Conservation (phyloP, 2,329 filamentous ascomycete species). For the Xylariaceae sp. region DNA sequence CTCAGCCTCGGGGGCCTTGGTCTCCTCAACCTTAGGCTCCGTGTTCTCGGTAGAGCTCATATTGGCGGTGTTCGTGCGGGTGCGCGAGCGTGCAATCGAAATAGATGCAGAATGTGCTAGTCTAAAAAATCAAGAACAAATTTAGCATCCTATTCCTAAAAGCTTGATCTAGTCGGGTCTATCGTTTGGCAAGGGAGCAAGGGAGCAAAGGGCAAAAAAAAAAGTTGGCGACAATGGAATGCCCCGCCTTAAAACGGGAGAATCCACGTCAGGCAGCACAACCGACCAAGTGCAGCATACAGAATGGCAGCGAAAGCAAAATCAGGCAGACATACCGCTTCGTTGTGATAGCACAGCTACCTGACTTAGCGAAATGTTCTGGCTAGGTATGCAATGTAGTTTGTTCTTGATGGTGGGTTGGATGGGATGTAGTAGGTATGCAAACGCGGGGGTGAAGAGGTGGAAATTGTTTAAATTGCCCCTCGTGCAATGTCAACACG, state of each 20-base stretch:
- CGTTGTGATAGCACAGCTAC: slow-evolving; percentile 5
- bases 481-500: slow-evolving; percentile 14
- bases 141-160: slow-evolving; percentile 14
- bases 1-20: slow-evolving; percentile 50
- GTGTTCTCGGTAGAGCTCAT: slow-evolving; percentile 59
- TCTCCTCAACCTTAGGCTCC: slow-evolving; percentile 63
- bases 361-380: not conserved
- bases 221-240: slow-evolving; percentile 5
- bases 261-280: slow-evolving; percentile 18
- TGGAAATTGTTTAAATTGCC: slow-evolving; percentile 24
- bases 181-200: not conserved
- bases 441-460: slow-evolving; percentile 30
- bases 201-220: slow-evolving; percentile 7
- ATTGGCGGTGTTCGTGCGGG: slow-evolving; percentile 33
- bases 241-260: slow-evolving; percentile 15
- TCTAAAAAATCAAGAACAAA: slow-evolving; percentile 7
- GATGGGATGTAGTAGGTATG: slow-evolving; percentile 11
- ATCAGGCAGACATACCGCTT: slow-evolving; percentile 28
- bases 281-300: not conserved
- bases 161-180: not conserved
- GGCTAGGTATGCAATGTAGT: not conserved
- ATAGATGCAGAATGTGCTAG: not conserved
- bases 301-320: slow-evolving; percentile 2
- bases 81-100: slow-evolving; percentile 1
- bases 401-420: not conserved